phyloP scores from a whole-genome alignment of 768 basidiomycete genomes.

The Rhizopogon salebrosus region DNA sequence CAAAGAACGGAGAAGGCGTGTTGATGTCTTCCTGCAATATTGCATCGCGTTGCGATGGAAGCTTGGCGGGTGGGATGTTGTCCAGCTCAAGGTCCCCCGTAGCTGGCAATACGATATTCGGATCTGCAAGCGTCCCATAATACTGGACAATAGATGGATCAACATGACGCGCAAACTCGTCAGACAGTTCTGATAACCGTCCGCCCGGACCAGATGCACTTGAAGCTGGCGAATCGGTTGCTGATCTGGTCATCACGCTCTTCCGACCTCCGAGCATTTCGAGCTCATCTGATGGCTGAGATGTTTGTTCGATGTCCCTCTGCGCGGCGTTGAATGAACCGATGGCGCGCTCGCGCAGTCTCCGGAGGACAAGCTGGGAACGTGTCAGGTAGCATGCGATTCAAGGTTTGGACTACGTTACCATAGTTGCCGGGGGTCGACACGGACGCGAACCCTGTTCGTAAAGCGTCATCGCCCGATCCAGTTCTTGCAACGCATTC shows the following conservation, averaged over 20 bases:
- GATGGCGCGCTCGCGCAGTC: conserved; percentile 32
- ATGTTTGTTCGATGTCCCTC: conserved; percentile 5
- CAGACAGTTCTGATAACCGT: neutral
- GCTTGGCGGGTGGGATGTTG: neutral
- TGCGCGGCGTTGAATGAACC: conserved; percentile 24
- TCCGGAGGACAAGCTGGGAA: conserved; percentile 32
- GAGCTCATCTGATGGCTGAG: conserved; percentile 24
- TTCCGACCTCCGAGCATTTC: conserved; percentile 36
- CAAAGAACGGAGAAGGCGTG: conserved; percentile 2
- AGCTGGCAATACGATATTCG: conserved; percentile 2
- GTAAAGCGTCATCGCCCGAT: conserved; percentile 34
- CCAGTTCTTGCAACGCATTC: conserved; percentile 35
- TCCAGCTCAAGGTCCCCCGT: conserved; percentile 3
- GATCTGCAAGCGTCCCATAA: neutral
- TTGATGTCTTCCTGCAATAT: neutral
- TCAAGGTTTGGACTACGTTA: conserved; percentile 9
- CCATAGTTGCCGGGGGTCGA: conserved; percentile 32
- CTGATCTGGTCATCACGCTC: conserved; percentile 27
- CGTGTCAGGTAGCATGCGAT: neutral
- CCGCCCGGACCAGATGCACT: conserved; percentile 2
- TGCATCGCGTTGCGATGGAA: neutral
- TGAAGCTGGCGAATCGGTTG: conserved; percentile 25
- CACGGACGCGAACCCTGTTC: conserved; percentile 36
- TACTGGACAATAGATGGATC: conserved; percentile 2
- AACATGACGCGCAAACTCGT: neutral